A percentile compares a stretch with the other conserved stretches of the same genome.
These are phyloP conservation scores for Paraconiothyrium brasiliense DNA, from an alignment of 2,329 filamentous ascomycete genomes.

Conservation along the genomic window DNA sequence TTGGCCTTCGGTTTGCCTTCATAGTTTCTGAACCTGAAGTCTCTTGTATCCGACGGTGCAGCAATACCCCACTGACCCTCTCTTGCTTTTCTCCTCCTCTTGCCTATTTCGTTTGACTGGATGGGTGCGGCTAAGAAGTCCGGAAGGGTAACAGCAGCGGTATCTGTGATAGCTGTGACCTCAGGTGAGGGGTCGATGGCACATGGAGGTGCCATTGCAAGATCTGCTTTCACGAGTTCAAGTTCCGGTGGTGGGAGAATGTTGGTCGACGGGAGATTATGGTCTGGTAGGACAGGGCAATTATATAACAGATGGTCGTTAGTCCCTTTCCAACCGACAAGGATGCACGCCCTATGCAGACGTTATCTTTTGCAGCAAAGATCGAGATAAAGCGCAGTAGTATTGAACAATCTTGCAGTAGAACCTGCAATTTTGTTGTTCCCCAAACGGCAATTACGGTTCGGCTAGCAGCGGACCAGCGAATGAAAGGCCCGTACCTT, in stretches of 20 bases:
- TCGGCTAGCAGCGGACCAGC: slow-evolving; percentile 47
- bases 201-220: slow-evolving; percentile 44
- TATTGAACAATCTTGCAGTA: slow-evolving; percentile 10
- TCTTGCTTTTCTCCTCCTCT: slow-evolving; percentile 74
- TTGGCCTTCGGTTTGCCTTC: slow-evolving; percentile 77
- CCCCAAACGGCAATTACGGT: slow-evolving; percentile 26
- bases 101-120: slow-evolving; percentile 70
- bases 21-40: slow-evolving; percentile 76
- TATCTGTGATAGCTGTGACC: slow-evolving; percentile 58
- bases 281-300: not conserved
- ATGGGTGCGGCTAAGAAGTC: slow-evolving; percentile 62
- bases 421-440: slow-evolving; percentile 28
- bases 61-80: slow-evolving; percentile 78
- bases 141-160: slow-evolving; percentile 55
- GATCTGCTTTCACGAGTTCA: not conserved
- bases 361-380: slow-evolving; percentile 7
- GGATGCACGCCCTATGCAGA: slow-evolving; percentile 27
- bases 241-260: not conserved
- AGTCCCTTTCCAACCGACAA: not conserved
- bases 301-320: slow-evolving; percentile 7
- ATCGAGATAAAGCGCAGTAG: not conserved
- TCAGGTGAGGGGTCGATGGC: slow-evolving; percentile 45
- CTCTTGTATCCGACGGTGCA: slow-evolving; percentile 78
- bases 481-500: slow-evolving; percentile 28
- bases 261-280: not conserved